These are phyloP conservation scores for Psilocybe cubensis DNA, from an alignment of 768 basidiomycete species.

Conservation along the genomic window DNA sequence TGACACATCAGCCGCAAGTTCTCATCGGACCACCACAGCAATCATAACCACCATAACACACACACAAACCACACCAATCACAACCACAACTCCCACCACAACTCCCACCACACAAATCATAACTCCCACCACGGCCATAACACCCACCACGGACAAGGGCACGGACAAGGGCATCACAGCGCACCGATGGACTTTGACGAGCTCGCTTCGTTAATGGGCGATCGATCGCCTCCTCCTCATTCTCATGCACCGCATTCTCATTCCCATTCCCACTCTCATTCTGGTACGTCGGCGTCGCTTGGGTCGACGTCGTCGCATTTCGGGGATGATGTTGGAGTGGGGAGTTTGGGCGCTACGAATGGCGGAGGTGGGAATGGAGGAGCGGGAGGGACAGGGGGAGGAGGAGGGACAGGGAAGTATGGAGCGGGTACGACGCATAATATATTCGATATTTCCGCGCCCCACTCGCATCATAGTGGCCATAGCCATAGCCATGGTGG, in stretches of 20 bases:
- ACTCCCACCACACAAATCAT: too few relatives aligned
- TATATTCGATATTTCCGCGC: conserved; percentile 40
- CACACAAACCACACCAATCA: too few relatives aligned
- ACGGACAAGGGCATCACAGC: too few relatives aligned
- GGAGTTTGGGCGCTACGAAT: too few relatives aligned
- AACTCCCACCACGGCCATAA: too few relatives aligned
- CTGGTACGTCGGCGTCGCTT: conserved; percentile 7
- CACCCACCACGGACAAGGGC: too few relatives aligned
- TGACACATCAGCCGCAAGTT: conserved; percentile 10
- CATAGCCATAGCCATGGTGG: conserved; percentile 29
- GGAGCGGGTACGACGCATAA: conserved; percentile 31
- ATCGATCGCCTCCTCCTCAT: conserved; percentile 18
- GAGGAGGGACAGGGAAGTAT: too few relatives aligned
- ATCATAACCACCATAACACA: neutral
- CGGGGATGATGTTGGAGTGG: too few relatives aligned
- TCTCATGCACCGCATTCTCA: conserved; percentile 13
- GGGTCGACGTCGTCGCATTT: too few relatives aligned
- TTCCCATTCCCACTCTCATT: conserved; percentile 15
- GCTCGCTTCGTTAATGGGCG: conserved; percentile 60
- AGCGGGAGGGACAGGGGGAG: too few relatives aligned
- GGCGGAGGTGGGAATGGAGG: too few relatives aligned
- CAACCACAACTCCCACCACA: too few relatives aligned
- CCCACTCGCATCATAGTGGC: conserved; percentile 15
- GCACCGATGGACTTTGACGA: conserved; percentile 66
- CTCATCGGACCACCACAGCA: neutral